Conservation (phyloP, 768 basidiomycete species). For the Suillus variegatus region DNA sequence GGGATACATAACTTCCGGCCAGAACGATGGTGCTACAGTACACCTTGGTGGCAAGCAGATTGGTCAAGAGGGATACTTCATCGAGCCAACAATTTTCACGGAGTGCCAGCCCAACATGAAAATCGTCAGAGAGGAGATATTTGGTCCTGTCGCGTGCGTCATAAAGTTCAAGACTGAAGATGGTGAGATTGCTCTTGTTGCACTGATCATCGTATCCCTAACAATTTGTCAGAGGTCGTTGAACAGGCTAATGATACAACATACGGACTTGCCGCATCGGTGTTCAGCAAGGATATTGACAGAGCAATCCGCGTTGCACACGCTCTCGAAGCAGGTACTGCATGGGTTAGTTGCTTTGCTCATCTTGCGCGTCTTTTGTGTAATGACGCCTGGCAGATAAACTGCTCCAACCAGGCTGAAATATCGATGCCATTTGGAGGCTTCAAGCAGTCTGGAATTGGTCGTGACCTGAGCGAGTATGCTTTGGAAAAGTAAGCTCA, state of each 20-base stretch:
- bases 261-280: conserved; percentile 52
- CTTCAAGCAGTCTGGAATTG: conserved; percentile 74
- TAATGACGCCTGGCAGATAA: conserved; percentile 33
- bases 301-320: conserved; percentile 43
- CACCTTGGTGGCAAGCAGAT: conserved; percentile 44
- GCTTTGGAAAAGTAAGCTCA: conserved; percentile 47
- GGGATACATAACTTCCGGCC: conserved; percentile 51
- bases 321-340: conserved; percentile 51
- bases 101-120: conserved; percentile 49
- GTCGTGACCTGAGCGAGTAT: conserved; percentile 69
- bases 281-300: conserved; percentile 47
- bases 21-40: conserved; percentile 49
- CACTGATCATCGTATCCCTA: not conserved
- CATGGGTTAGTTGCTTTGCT: conserved; percentile 49
- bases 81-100: conserved; percentile 46
- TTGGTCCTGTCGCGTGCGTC: conserved; percentile 50
- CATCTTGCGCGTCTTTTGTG: not conserved
- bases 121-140: conserved; percentile 43
- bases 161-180: conserved; percentile 47
- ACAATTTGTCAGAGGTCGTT: conserved; percentile 21
- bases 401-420: conserved; percentile 45
- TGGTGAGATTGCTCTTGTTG: conserved; percentile 5
- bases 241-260: conserved; percentile 44
- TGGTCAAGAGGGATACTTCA: conserved; percentile 46
- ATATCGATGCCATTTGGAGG: conserved; percentile 66